phyloP scores from a whole-genome alignment of 2,329 filamentous ascomycete genomes.

The Colletotrichum sp. region DNA sequence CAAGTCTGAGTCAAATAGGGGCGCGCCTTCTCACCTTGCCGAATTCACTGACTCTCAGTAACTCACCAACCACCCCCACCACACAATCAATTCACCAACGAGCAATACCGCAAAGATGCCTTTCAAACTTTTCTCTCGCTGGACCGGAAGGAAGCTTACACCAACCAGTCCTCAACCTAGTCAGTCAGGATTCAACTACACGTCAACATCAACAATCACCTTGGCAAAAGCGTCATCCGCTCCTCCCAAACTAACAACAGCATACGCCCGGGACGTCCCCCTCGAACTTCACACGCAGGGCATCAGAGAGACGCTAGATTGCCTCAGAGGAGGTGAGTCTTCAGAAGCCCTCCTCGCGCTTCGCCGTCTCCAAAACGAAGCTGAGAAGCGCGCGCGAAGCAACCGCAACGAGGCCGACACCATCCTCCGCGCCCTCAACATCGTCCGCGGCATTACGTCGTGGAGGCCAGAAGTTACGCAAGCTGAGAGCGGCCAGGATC shows the following conservation, averaged over 20 bases:
- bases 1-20: background rate
- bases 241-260: background rate
- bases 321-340: background rate
- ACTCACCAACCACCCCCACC: background rate
- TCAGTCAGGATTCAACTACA: background rate
- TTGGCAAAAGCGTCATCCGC: background rate
- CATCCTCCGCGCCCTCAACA: background rate
- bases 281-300: background rate
- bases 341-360: background rate
- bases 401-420: background rate
- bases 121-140: background rate
- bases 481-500: background rate
- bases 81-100: background rate
- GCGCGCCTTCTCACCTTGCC: background rate
- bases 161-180: background rate
- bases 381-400: background rate
- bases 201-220: background rate
- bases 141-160: background rate
- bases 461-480: background rate
- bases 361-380: background rate
- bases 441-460: background rate
- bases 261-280: background rate
- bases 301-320: background rate
- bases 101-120: background rate
- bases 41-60: background rate